Evolutionary conservation across 2,329 filamentous ascomycete genomes (phyloP).

Genomic region (Acarospora socialis): DNA sequence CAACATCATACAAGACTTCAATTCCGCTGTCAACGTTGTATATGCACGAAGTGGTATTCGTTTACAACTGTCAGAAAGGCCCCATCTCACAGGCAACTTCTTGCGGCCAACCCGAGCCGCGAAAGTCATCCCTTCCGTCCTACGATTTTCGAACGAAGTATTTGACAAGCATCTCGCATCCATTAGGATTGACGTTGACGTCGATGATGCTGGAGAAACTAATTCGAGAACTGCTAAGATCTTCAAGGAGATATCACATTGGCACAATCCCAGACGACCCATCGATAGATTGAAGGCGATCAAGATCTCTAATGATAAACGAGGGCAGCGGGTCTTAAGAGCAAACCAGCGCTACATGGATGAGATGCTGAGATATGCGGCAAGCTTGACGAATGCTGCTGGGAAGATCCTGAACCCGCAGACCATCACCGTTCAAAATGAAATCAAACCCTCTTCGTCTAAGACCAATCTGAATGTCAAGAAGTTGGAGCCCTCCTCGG

Average conservation of each 20-base stretch:
- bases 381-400: slow-evolving; percentile 50
- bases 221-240: slow-evolving; percentile 28
- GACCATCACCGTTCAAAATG: slow-evolving; percentile 37
- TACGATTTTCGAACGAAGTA: slow-evolving; percentile 33
- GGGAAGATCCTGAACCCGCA: slow-evolving; percentile 52
- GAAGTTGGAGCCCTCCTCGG: background rate
- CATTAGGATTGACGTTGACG: slow-evolving; percentile 26
- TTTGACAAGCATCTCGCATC: slow-evolving; percentile 35
- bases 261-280: slow-evolving; percentile 18
- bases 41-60: background rate
- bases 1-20: slow-evolving; percentile 3
- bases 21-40: background rate
- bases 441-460: slow-evolving; percentile 12
- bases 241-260: slow-evolving; percentile 31
- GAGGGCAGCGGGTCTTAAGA: slow-evolving; percentile 28
- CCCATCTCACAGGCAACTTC: background rate
- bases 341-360: slow-evolving; percentile 52
- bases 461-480: slow-evolving; percentile 26
- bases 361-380: slow-evolving; percentile 54
- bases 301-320: slow-evolving; percentile 15
- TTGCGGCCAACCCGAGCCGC: background rate
- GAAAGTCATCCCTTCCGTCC: slow-evolving; percentile 18
- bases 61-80: background rate
- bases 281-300: slow-evolving; percentile 16
- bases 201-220: slow-evolving; percentile 16